Evolutionary conservation across 495 filamentous ascomycete genomes (phyloP).

Genomic region (Aspergillus egyptiacus): DNA sequence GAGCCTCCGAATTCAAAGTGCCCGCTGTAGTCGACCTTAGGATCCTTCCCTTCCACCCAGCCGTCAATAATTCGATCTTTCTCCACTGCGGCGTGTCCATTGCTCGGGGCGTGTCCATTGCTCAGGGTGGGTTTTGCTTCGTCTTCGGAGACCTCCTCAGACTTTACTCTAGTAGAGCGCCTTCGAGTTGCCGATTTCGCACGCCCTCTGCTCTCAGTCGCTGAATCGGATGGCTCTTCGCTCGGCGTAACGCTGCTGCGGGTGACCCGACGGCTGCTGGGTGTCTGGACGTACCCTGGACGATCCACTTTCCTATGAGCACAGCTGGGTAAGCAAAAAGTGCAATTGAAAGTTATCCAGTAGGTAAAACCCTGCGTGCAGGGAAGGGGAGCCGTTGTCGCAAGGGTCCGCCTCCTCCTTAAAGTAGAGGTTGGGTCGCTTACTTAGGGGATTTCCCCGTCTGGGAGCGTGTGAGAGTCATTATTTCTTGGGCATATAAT

Average conservation of each 20-base stretch:
- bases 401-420: constrained; percentile 12
- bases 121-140: constrained; percentile 21
- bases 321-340: constrained; percentile 1
- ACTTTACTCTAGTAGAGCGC: constrained; percentile 29
- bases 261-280: constrained; percentile 37
- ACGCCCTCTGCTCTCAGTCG: constrained; percentile 16
- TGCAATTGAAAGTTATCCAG: neutral
- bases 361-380: neutral
- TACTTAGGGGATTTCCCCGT: constrained; percentile 47
- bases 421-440: constrained; percentile 22
- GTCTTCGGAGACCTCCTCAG: constrained; percentile 25
- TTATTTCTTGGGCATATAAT: constrained; percentile 25
- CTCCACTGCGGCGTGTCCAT: constrained; percentile 17
- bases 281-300: constrained; percentile 54
- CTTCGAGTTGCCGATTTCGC: constrained; percentile 30
- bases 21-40: constrained; percentile 71
- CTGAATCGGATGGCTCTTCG: constrained; percentile 31
- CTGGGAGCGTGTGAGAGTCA: constrained; percentile 46
- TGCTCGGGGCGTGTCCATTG: constrained; percentile 28
- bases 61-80: constrained; percentile 54
- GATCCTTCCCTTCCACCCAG: constrained; percentile 62
- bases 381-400: constrained; percentile 4
- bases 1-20: constrained; percentile 88
- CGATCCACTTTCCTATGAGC: constrained; percentile 49
- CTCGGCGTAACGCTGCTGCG: constrained; percentile 37